phyloP scores from a whole-genome alignment of 73 alveolate genomes.

The Tetrahymena thermophila region DNA sequence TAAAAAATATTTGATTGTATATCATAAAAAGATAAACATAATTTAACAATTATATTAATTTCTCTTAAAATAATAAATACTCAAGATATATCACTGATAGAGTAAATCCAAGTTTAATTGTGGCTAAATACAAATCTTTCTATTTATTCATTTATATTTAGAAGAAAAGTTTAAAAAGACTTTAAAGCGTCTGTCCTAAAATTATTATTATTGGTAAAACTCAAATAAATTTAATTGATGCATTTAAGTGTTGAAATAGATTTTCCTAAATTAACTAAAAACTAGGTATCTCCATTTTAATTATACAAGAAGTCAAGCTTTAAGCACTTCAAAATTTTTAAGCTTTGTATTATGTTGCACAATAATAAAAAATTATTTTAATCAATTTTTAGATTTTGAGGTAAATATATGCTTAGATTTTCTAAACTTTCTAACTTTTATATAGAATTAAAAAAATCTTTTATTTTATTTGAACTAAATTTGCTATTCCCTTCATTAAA shows the following conservation, averaged over 20 bases:
- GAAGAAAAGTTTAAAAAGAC: background rate
- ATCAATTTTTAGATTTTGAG: background rate
- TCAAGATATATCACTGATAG: background rate
- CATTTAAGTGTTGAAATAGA: background rate
- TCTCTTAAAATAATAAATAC: too few relatives aligned
- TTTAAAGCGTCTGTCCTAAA: background rate
- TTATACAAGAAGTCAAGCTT: background rate
- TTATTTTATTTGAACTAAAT: background rate
- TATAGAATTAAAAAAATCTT: too few relatives aligned
- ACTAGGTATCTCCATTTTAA: background rate
- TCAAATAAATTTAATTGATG: background rate
- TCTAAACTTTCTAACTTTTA: background rate
- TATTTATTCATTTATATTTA: background rate
- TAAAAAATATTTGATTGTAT: too few relatives aligned
- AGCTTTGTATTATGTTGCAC: background rate
- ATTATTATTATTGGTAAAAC: background rate
- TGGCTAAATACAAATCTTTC: background rate
- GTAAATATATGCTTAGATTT: background rate
- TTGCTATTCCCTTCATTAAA: background rate
- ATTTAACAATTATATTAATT: too few relatives aligned
- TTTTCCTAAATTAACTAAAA: background rate
- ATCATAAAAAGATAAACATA: too few relatives aligned
- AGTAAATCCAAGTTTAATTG: background rate
- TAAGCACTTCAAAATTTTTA: background rate
- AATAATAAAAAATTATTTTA: background rate